A percentile compares a stretch with the other conserved stretches of the same genome.
phyloP scores from a whole-genome alignment of 2,329 filamentous ascomycete genomes.

The Clarireedia paspali region DNA sequence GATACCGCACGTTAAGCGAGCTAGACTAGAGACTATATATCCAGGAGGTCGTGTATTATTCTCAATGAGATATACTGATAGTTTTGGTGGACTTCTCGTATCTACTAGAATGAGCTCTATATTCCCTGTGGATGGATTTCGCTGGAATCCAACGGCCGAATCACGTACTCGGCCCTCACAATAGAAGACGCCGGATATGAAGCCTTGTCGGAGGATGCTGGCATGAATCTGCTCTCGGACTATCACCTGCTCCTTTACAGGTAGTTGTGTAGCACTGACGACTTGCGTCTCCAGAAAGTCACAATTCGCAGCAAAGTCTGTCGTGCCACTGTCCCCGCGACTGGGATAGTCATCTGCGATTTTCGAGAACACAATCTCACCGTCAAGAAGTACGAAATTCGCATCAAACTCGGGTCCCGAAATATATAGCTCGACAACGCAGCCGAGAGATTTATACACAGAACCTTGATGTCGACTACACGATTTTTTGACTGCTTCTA shows the following conservation, averaged over 20 bases:
- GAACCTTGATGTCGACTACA: constrained; percentile 8
- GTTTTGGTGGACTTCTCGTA: not conserved
- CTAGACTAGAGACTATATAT: not conserved
- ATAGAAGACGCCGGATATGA: not conserved
- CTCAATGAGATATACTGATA: not conserved
- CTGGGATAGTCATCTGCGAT: constrained; percentile 34
- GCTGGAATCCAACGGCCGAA: not conserved
- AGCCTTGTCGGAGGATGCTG: not conserved
- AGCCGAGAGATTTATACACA: constrained; percentile 17
- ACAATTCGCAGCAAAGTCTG: not conserved
- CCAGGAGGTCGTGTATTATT: not conserved
- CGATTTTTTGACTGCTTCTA: not conserved
- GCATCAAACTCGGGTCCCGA: constrained; percentile 37
- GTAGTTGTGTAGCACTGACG: not conserved
- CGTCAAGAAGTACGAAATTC: constrained; percentile 34
- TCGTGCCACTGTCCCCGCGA: constrained; percentile 20
- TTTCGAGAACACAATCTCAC: constrained; percentile 34
- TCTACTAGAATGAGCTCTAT: not conserved
- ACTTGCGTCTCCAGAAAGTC: not conserved
- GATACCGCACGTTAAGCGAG: not conserved
- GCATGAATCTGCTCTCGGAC: not conserved
- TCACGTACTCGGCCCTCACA: not conserved
- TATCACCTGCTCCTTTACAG: not conserved
- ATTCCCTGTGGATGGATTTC: not conserved
- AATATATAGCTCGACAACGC: constrained; percentile 34